Percentiles rank a stretch among this genome's conserved stretches.
phyloP scores from a whole-genome alignment of 805 yeast species.

The Candida nonsorbophila region DNA sequence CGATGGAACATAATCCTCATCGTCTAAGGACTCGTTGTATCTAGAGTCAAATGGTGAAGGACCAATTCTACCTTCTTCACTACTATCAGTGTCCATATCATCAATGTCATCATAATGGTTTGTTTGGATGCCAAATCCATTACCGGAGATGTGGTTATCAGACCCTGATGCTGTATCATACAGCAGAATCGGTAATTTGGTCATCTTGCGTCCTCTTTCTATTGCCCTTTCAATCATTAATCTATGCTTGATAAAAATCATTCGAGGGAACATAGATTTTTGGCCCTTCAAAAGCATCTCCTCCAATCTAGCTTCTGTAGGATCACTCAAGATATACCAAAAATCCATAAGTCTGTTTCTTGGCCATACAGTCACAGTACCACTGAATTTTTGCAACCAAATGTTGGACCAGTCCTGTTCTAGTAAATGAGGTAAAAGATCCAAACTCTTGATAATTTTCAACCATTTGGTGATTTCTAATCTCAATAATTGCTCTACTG shows the following conservation, averaged over 20 bases:
- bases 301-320: slow-evolving; percentile 51
- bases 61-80: slow-evolving; percentile 9
- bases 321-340: slow-evolving; percentile 61
- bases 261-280: slow-evolving; percentile 58
- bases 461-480: slow-evolving; percentile 77
- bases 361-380: slow-evolving; percentile 76
- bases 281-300: slow-evolving; percentile 60
- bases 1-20: no score
- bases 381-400: slow-evolving; percentile 69
- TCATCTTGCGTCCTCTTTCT: slow-evolving; percentile 40
- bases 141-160: no score
- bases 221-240: slow-evolving; percentile 61
- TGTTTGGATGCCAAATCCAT: slow-evolving; percentile 2
- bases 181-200: slow-evolving; percentile 11
- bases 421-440: slow-evolving; percentile 60
- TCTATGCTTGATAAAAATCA: slow-evolving; percentile 61
- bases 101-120: slow-evolving; percentile 5
- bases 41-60: slow-evolving; percentile 6
- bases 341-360: slow-evolving; percentile 55
- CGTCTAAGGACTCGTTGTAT: slow-evolving; percentile 4
- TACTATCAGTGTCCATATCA: slow-evolving; percentile 10
- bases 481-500: slow-evolving; percentile 63
- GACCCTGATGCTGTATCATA: no score
- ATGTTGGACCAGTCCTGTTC: slow-evolving; percentile 80
- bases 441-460: slow-evolving; percentile 57